These are phyloP conservation scores for Acanthamoeba quina DNA, from an alignment of 208 protist species.

Conservation along the genomic window DNA sequence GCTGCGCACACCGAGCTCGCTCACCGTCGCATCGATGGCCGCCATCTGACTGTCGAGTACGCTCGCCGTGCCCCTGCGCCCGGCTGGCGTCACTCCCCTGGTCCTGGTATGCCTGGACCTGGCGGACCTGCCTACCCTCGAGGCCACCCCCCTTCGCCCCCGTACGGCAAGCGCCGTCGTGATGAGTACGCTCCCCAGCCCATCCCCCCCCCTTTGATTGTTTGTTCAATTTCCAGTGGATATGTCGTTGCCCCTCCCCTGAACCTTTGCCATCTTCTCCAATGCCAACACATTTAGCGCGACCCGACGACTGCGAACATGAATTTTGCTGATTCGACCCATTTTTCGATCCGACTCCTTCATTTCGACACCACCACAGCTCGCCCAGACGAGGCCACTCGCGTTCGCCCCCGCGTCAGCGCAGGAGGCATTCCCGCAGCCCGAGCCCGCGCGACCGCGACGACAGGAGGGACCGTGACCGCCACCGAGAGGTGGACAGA, in stretches of 20 bases:
- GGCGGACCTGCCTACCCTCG: neutral
- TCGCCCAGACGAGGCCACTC: slow-evolving; percentile 42
- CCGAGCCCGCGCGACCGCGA: slow-evolving; percentile 33
- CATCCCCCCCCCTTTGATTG: neutral
- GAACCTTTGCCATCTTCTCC: neutral
- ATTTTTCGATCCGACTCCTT: slow-evolving; percentile 52
- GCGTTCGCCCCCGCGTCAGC: slow-evolving; percentile 26
- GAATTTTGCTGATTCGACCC: slow-evolving; percentile 49
- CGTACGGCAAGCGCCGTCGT: slow-evolving; percentile 33
- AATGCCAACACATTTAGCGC: neutral
- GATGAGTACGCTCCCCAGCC: slow-evolving; percentile 9
- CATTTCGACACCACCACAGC: neutral
- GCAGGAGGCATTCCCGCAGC: slow-evolving; percentile 65
- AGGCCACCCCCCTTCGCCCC: slow-evolving; percentile 29
- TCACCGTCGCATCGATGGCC: slow-evolving; percentile 19
- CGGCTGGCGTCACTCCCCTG: slow-evolving; percentile 34
- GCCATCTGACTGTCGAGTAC: slow-evolving; percentile 40
- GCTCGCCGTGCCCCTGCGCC: slow-evolving; percentile 48
- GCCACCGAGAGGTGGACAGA: slow-evolving; percentile 4
- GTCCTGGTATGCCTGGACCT: neutral
- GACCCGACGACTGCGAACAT: neutral
- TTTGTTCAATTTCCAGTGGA: neutral
- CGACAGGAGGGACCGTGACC: slow-evolving; percentile 37
- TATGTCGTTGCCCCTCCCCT: neutral
- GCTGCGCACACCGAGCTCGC: slow-evolving; percentile 48